These are phyloP conservation scores for Pouteria glomerata DNA, from an alignment of 148 eudicot species.

Conservation along the genomic window DNA sequence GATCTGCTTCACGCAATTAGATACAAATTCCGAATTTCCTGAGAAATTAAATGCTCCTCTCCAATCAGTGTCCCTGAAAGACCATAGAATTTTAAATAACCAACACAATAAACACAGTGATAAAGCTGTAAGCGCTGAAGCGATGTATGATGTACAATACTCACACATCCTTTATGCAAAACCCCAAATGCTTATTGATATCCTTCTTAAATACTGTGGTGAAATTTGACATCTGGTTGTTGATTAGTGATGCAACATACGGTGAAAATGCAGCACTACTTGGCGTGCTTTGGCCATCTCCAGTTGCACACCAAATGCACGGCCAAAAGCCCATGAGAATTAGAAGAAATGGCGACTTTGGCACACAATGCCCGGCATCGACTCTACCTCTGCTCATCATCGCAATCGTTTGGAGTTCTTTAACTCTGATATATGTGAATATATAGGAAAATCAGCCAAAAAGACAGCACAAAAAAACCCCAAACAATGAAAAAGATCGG, in stretches of 20 bases:
- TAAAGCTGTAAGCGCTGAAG: not conserved
- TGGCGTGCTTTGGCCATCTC: slow-evolving; percentile 19
- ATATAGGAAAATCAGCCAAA: not conserved
- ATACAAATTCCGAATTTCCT: slow-evolving; percentile 45
- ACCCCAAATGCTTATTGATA: slow-evolving; percentile 46
- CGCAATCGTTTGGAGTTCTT: slow-evolving; percentile 13
- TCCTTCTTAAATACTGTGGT: slow-evolving; percentile 47
- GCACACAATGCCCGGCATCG: slow-evolving; percentile 14
- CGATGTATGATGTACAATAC: slow-evolving; percentile 11
- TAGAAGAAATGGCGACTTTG: slow-evolving; percentile 12
- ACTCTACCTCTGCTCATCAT: slow-evolving; percentile 42
- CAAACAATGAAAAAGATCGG: not conserved
- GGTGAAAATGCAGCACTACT: slow-evolving; percentile 25
- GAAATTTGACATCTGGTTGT: slow-evolving; percentile 49
- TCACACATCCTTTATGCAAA: slow-evolving; percentile 75
- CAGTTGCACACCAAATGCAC: slow-evolving; percentile 28
- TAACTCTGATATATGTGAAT: not conserved
- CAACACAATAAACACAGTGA: not conserved
- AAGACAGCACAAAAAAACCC: slow-evolving; percentile 4
- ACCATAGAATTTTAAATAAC: not conserved
- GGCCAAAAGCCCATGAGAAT: slow-evolving; percentile 23
- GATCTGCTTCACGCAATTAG: slow-evolving; percentile 38
- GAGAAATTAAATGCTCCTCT: slow-evolving; percentile 72
- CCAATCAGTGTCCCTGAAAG: slow-evolving; percentile 65
- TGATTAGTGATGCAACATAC: slow-evolving; percentile 40